Conservation (phyloP, 805 yeast species). For the Sungouiella blattae region DNA sequence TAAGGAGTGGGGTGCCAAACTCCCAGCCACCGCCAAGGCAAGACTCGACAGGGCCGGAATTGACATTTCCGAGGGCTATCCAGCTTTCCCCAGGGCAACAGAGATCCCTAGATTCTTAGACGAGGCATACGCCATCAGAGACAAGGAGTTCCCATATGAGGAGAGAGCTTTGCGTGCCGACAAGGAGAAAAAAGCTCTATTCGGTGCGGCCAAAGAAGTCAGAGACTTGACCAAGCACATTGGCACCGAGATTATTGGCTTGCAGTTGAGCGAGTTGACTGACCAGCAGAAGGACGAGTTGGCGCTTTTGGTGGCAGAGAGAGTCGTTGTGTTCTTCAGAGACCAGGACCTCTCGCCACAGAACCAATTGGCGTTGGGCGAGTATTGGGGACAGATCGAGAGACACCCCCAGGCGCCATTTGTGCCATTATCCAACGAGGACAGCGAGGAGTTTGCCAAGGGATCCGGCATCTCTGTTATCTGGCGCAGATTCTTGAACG, state of each 20-base stretch:
- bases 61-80: constrained; percentile 39
- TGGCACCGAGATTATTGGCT: constrained; percentile 49
- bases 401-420: constrained; percentile 33
- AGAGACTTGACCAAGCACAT: constrained; percentile 41
- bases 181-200: constrained; percentile 34
- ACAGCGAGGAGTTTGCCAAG: constrained; percentile 2
- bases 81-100: constrained; percentile 30
- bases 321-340: constrained; percentile 51
- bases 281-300: constrained; percentile 46
- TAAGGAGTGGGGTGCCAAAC: neutral
- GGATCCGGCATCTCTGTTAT: constrained; percentile 18
- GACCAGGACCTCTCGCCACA: constrained; percentile 38
- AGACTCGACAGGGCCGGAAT: constrained; percentile 33
- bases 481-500: constrained; percentile 12
- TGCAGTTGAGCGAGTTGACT: constrained; percentile 40
- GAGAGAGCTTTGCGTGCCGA: constrained; percentile 36
- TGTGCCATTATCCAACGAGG: constrained; percentile 16
- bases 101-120: constrained; percentile 37
- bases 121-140: constrained; percentile 36
- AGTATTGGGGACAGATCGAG: constrained; percentile 45
- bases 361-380: constrained; percentile 42
- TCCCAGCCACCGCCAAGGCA: constrained; percentile 20
- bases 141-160: constrained; percentile 29
- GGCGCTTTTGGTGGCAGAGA: constrained; percentile 45
- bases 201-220: constrained; percentile 41